Evolutionary conservation across 73 alveolate species (phyloP), one percentile per base, ranked within the genome.

Genomic region (Paramecium tetraurelia): DNA sequence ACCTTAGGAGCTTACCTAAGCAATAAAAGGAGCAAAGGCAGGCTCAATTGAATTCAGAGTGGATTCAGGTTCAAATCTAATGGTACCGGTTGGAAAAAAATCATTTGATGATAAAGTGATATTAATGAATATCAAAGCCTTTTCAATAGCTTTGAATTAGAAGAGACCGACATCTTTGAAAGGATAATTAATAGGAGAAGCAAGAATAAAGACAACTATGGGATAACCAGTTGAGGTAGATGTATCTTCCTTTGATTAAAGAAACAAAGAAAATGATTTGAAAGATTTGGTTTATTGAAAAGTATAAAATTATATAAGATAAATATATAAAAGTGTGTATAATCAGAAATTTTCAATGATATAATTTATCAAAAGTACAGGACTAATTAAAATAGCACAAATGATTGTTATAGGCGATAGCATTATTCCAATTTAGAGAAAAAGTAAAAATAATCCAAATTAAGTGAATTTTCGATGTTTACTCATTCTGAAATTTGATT

Each of bases 11-110:
- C 44, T 95, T 33, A 29, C 85, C 4, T 87, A 92, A 36, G 86
- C 95, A 16, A 92, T 95, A n/a, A 86, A 76, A 36, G 86, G 86
- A 16, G 68, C 93, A 20, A 95, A 92, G 36, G 68, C 93, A 58
- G 98, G 98, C 20, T 40, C 83, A 14, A 85, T 95, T 27, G 95
- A 92, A 48, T 95, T 93, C 68, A 93, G 96, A 94, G 92, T 92
- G 21, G 92, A 93, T 40, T 89, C 89, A 41, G 88, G 93, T 18
- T 58, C 93, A 21, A 93, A 68, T 53, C 50, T 96, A 33, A 95
- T 85, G 92, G 96, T 86, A 24, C 86, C 95, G 18, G 76, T 94
- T 80, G 98, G 97, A 4, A 71, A 58, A 86, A 88, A 44, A 80
- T 85, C 88, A 21, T 95, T 95, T 41, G 95, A 92, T 22, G 95